phyloP scores from a whole-genome alignment of 1,284 basidiomycete genomes.

The Coniferiporia weirii region DNA sequence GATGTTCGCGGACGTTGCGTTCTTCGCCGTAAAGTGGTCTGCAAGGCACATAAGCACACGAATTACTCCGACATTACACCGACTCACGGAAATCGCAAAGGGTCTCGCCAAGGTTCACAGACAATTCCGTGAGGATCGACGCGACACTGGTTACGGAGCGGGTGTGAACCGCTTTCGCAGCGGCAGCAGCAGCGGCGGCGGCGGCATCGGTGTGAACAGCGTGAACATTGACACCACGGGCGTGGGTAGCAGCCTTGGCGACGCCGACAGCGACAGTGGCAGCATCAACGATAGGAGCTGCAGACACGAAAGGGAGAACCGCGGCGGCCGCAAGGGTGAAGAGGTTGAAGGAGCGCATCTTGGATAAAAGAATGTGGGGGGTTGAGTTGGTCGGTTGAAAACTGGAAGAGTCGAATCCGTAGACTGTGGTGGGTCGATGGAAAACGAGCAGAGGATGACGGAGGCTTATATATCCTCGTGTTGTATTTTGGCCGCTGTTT shows the following conservation, averaged over 20 bases:
- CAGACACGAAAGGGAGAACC: neutral
- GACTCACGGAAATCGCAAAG: neutral
- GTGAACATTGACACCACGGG: neutral
- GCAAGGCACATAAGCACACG: neutral
- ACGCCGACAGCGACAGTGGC: neutral
- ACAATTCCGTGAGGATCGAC: neutral
- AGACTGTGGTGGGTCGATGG: neutral
- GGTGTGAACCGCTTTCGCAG: neutral
- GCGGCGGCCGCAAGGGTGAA: neutral
- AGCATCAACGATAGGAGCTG: neutral
- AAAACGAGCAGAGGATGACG: neutral
- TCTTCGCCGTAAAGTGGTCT: neutral
- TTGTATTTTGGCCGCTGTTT: neutral
- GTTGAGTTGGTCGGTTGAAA: neutral
- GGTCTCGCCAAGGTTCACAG: neutral
- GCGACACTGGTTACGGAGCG: neutral
- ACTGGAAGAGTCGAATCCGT: neutral
- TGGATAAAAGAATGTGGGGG: slow-evolving; percentile 4
- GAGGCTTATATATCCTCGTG: neutral
- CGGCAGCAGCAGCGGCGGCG: neutral
- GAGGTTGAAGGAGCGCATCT: slow-evolving; percentile 1
- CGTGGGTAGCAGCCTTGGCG: neutral
- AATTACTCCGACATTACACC: neutral
- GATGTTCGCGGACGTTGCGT: neutral
- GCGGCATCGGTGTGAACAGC: no score